A percentile compares a stretch with the other conserved stretches of the same genome.
These are phyloP conservation scores for Pyrenochaeta sp. DNA, from an alignment of 2,329 filamentous ascomycete genomes.

Conservation along the genomic window DNA sequence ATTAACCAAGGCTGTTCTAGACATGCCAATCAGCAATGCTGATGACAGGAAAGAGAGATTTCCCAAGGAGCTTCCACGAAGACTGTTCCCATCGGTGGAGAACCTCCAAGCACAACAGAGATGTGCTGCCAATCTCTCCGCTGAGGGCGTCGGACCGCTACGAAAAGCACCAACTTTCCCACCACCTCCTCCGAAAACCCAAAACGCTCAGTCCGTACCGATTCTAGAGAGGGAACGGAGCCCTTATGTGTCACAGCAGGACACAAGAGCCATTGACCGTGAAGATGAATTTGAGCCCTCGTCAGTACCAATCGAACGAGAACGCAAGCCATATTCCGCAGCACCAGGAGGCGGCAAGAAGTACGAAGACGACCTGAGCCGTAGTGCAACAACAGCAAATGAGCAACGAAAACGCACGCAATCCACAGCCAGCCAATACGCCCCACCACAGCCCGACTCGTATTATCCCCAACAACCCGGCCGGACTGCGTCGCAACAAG, in stretches of 20 bases:
- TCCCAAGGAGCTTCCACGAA: slow-evolving; percentile 78
- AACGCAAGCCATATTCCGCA: slow-evolving; percentile 69
- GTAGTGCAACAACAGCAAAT: slow-evolving; percentile 23
- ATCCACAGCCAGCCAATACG: slow-evolving; percentile 43
- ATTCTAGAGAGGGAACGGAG: slow-evolving; percentile 45
- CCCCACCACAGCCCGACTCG: slow-evolving; percentile 26
- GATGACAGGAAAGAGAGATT: slow-evolving; percentile 73
- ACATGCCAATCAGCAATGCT: slow-evolving; percentile 74
- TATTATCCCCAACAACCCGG: slow-evolving; percentile 28
- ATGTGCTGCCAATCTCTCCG: slow-evolving; percentile 66
- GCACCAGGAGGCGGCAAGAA: slow-evolving; percentile 66
- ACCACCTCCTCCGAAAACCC: slow-evolving; percentile 42
- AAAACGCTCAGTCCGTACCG: slow-evolving; percentile 16
- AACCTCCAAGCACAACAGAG: slow-evolving; percentile 66
- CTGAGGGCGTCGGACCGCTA: slow-evolving; percentile 52
- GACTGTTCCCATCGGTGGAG: slow-evolving; percentile 70
- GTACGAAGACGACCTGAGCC: slow-evolving; percentile 51
- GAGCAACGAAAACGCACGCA: slow-evolving; percentile 39
- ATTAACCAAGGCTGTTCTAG: slow-evolving; percentile 70
- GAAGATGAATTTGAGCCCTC: slow-evolving; percentile 46
- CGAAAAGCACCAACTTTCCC: slow-evolving; percentile 45
- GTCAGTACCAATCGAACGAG: slow-evolving; percentile 66
- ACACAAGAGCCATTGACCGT: slow-evolving; percentile 38
- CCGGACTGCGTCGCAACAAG: slow-evolving; percentile 23
- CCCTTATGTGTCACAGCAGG: slow-evolving; percentile 40